Base-by-base conservation (phyloP, 176 grass and related monocot genomes). In the Urochloa ruziziensis region DNA sequence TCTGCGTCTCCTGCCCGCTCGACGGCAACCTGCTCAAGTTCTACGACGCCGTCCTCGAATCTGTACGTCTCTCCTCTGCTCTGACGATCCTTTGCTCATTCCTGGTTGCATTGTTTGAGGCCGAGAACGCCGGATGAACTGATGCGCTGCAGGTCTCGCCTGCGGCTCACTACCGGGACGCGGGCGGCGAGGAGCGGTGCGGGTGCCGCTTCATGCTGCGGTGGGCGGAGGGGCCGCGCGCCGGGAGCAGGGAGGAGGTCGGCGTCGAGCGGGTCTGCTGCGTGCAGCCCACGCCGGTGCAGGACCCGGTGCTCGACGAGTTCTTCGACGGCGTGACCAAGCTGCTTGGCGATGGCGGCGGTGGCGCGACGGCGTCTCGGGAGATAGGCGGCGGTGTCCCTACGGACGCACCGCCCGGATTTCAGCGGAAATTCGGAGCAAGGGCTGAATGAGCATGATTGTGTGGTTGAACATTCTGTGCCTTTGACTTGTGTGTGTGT, bases 21-120 rank as follows among this genome's bases (percentile, higher is more conserved):
- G 28, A 58, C 71, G 53, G 13, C 44, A 72, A 77, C 2, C 35
- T 56, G 21, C 52, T 70, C 72, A 86, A 48, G 83, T 86, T 39
- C 83, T 90, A 24, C 78, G 88, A 90, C 72, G 78, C 83, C 71
- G 44, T 82, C 72, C 71, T 86, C 78, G 46, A 82, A 15, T 90
- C 83, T 53, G 88, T 90, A 82, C 23, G 88, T 40, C 11, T 23
- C 63, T 12, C 23, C n/a, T n/a, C n/a, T n/a, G n/a, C n/a, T n/a
- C n/a, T n/a, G n/a, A n/a, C n/a, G n/a, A n/a, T n/a, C n/a, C n/a
- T n/a, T n/a, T n/a, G n/a, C n/a, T n/a, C n/a, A n/a, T n/a, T 0
- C 36, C 36, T 13, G 18, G 19, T 10, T 53, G 2, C 17, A 51
- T 3, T 49, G 12, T 5, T 21, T 14, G 15, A 40, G 16, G 58